Evolutionary conservation across 2,329 filamentous ascomycete species (phyloP).

Genomic region (Huntiella savannae): DNA sequence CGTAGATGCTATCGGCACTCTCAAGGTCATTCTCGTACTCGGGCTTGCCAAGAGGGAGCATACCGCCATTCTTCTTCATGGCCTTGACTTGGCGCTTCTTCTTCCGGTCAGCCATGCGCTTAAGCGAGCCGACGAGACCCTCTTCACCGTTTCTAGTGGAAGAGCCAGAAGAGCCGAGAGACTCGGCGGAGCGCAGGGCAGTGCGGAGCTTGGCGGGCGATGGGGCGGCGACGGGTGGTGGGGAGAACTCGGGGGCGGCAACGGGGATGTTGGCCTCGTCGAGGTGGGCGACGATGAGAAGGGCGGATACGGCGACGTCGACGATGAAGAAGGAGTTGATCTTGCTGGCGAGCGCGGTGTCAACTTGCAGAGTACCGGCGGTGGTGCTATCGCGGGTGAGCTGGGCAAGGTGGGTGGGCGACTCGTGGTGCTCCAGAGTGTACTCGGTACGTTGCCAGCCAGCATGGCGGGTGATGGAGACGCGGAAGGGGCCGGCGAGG

Average conservation of each 20-base stretch:
- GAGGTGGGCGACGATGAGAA: slow-evolving; percentile 37
- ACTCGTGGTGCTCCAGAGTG: slow-evolving; percentile 44
- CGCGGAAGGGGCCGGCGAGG: slow-evolving; percentile 42
- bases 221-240: slow-evolving; percentile 20
- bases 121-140: slow-evolving; percentile 10
- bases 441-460: slow-evolving; percentile 44
- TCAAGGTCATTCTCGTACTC: slow-evolving; percentile 45
- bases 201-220: slow-evolving; percentile 6
- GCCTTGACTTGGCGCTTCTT: slow-evolving; percentile 18
- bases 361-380: slow-evolving; percentile 39
- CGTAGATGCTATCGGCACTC: slow-evolving; percentile 35
- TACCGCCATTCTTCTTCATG: slow-evolving; percentile 2
- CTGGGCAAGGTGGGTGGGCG: slow-evolving; percentile 38
- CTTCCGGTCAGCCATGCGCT: slow-evolving; percentile 11
- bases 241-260: slow-evolving; percentile 18
- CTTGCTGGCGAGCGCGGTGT: slow-evolving; percentile 38
- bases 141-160: slow-evolving; percentile 5
- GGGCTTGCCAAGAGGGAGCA: slow-evolving; percentile 19
- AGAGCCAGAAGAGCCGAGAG: not conserved
- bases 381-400: slow-evolving; percentile 42
- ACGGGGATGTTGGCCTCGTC: slow-evolving; percentile 30
- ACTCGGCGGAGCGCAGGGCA: not conserved
- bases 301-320: slow-evolving; percentile 40
- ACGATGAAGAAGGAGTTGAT: slow-evolving; percentile 42
- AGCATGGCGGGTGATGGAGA: slow-evolving; percentile 37